Base-by-base conservation (phyloP, 495 filamentous ascomycete genomes). In the Staphylotrichum tortipilum region DNA sequence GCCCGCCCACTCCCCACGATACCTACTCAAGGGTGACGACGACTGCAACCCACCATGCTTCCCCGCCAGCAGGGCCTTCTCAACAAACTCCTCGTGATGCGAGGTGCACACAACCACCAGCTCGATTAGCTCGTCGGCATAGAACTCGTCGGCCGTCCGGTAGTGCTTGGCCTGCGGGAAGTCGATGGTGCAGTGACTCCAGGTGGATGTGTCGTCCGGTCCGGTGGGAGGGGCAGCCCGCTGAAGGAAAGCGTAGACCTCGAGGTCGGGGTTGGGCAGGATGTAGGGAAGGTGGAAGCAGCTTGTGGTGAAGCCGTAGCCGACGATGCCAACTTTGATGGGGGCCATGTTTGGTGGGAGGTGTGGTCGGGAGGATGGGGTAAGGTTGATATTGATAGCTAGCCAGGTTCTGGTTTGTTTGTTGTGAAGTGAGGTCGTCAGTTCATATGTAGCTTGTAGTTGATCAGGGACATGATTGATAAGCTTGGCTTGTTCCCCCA, bases 271-370 rank as follows among this genome's bases (percentile, higher is more conserved):
- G 61, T 80, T 71, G 19, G 75, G 68, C 31, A 73, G 64, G 54
- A 88, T 78, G 61, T 83, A 82, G 34, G 85, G 85, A 44, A 89
- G 82, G 65, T 88, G 85, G 63, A 86, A 88, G 63, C 73, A 66
- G 55, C 86, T 87, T 36, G 84, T 80, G 42, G 85, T 83, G 67
- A 82, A 72, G 63, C 85, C 64, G 44, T 65, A 69, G 43, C 64
- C 66, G 7, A 65, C 50, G 43, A 69, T 46, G 35, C 66, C 66
- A 10, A 69, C 58, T 37, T 63, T 67, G 42, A 69, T 57, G 37
- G 63, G 56, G 2, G 56, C 31, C 47, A 53, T 40, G n/a, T n/a
- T n/a, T n/a, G n/a, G n/a, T n/a, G n/a, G n/a, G n/a, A n/a, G n/a
- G n/a, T n/a, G n/a, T n/a, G n/a, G n/a, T n/a, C n/a, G n/a, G n/a